phyloP scores from a whole-genome alignment of 768 basidiomycete genomes.

The Podaxis carcinomalis region DNA sequence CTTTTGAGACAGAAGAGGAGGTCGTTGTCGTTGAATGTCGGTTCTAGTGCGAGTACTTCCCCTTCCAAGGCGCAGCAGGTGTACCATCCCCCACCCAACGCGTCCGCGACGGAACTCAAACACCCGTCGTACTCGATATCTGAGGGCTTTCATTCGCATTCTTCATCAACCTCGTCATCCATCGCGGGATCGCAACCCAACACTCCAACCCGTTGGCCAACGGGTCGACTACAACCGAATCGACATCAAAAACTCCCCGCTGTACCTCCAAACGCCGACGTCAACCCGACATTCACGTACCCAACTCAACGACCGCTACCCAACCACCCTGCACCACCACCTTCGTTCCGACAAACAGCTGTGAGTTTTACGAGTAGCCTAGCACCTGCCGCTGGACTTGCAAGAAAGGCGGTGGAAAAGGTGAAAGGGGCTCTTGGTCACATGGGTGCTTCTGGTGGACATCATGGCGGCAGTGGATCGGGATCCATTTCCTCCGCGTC shows the following conservation, averaged over 20 bases:
- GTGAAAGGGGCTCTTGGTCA: conserved; percentile 62
- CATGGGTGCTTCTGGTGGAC: conserved; percentile 21
- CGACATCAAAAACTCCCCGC: conserved; percentile 19
- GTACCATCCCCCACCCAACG: conserved; percentile 22
- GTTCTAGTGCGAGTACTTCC: conserved; percentile 20
- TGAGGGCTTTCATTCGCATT: conserved; percentile 25
- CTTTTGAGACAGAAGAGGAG: conserved; percentile 50
- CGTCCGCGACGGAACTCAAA: conserved; percentile 27
- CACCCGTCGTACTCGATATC: conserved; percentile 29
- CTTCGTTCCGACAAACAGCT: conserved; percentile 39
- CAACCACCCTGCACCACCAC: conserved; percentile 20
- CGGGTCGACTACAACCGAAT: conserved; percentile 22
- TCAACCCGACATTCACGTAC: conserved; percentile 15
- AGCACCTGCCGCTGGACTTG: conserved; percentile 69
- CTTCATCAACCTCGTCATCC: conserved; percentile 19
- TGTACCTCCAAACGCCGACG: conserved; percentile 8
- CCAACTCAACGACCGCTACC: conserved; percentile 7
- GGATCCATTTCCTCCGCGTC: conserved; percentile 47
- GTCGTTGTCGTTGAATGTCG: conserved; percentile 60
- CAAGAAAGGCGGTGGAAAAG: conserved; percentile 74
- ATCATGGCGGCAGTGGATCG: conserved; percentile 19
- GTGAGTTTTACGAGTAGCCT: conserved; percentile 68
- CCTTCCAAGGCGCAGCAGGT: conserved; percentile 18
- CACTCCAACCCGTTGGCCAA: conserved; percentile 14
- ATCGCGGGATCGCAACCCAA: conserved; percentile 1